Evolutionary conservation across 140 eudicot species (phyloP).

Genomic region (Senecio squalidus): DNA sequence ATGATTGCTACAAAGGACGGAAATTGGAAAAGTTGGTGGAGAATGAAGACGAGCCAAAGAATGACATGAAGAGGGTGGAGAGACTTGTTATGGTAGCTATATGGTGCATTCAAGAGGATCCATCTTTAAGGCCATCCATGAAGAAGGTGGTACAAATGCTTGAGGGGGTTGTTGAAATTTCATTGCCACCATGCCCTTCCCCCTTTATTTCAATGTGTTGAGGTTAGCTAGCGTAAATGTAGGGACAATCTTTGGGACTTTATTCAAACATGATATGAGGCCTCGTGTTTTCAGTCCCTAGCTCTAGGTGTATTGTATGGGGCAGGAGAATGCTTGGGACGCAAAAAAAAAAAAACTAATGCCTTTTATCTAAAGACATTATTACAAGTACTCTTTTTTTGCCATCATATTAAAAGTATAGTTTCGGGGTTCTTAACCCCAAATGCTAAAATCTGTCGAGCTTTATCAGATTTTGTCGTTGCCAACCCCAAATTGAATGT

Average conservation of each 20-base stretch:
- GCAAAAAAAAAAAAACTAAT: too few relatives aligned
- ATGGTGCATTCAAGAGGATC: slow-evolving; percentile 47
- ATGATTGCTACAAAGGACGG: slow-evolving; percentile 12
- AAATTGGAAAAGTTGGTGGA: slow-evolving; percentile 13
- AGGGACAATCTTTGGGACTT: slow-evolving; percentile 17
- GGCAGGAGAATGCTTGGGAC: too few relatives aligned
- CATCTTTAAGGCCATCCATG: slow-evolving; percentile 34
- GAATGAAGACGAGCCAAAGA: background rate
- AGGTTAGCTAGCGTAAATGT: background rate
- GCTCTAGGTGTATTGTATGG: too few relatives aligned
- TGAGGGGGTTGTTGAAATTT: slow-evolving; percentile 37
- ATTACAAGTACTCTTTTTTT: too few relatives aligned
- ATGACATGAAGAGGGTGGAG: slow-evolving; percentile 4
- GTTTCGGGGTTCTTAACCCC: too few relatives aligned
- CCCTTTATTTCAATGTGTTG: background rate
- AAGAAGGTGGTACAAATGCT: slow-evolving; percentile 34
- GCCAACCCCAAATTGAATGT: too few relatives aligned
- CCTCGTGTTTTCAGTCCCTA: background rate
- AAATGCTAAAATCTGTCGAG: too few relatives aligned
- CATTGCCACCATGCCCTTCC: slow-evolving; percentile 24
- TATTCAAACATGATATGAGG: background rate
- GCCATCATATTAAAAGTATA: too few relatives aligned
- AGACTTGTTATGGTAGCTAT: slow-evolving; percentile 27
- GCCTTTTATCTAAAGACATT: too few relatives aligned
- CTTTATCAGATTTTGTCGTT: too few relatives aligned